Evolutionary conservation across 176 grass and related monocot species (phyloP), one percentile per base, ranked within the genome.

Genomic region (Chloris gayana): DNA sequence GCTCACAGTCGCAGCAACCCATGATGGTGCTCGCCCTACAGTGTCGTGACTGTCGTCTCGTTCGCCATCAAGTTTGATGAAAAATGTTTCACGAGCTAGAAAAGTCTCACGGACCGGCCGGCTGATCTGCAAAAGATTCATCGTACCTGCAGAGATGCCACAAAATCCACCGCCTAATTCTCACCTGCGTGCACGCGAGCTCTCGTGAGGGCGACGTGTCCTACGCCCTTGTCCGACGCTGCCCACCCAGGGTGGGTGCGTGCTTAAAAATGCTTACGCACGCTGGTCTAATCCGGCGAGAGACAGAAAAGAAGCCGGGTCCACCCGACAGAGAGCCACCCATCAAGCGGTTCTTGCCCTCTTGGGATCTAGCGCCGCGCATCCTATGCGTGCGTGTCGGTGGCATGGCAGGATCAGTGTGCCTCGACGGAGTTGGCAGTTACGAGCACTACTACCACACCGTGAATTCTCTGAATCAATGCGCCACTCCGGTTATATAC

Each of bases 331-430:
- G 88, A 2, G 9, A 44, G 41, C 9, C 11, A 12, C 41, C 9
- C 41, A 44, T 44, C 41, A 44, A 13, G 11, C 41, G 41, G 41
- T 44, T 44, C 41, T 44, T 44, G 41, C 41, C 38, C 22, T 22
- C 5, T 78, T 86, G 79, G 85, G 83, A 83, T 83, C 49, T 82
- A 57, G 73, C 45, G 17, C 15, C 47, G 6, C 8, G 62, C 63
- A 73, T 39, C 18, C 14, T 5, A 54, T 14, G 6, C 26, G 0
- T 29, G 31, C 37, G 39, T 80, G 91, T 91, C 88, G 86, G 83
- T 82, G 79, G 61, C 61, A 11, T 82, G 79, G 61, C 61, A 11
- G 57, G 85, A 80, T 82, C 54, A 58, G 54, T 9, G 22, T 37
- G 35, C 49, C 49, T 5, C 5, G 5, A 6, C 21, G 39, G 50